Evolutionary conservation across 805 yeast species (phyloP).

Genomic region (Teunomyces tritomae): DNA sequence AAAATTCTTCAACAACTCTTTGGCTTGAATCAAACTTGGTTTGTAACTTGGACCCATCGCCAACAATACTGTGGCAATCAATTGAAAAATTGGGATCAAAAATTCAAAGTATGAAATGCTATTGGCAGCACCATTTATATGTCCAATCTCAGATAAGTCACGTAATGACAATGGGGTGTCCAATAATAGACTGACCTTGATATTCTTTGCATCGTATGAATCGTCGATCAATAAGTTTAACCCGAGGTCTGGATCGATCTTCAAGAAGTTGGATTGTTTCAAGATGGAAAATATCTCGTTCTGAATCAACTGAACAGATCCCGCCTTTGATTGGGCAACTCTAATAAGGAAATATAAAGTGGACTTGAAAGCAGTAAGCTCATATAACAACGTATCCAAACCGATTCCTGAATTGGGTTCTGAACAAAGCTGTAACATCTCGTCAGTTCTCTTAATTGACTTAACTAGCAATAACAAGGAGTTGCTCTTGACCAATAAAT

Average conservation of each 20-base stretch:
- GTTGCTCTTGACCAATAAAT: slow-evolving; percentile 61
- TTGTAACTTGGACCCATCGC: slow-evolving; percentile 77
- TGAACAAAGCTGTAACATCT: slow-evolving; percentile 43
- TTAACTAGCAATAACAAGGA: slow-evolving; percentile 63
- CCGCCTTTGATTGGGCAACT: slow-evolving; percentile 71
- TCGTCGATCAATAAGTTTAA: slow-evolving; percentile 47
- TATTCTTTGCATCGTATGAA: slow-evolving; percentile 19
- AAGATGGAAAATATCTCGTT: slow-evolving; percentile 68
- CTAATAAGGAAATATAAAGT: slow-evolving; percentile 66
- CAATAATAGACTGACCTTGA: slow-evolving; percentile 46
- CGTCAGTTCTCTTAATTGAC: slow-evolving; percentile 69
- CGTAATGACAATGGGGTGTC: slow-evolving; percentile 48
- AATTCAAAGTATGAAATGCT: slow-evolving; percentile 61
- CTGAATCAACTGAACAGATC: slow-evolving; percentile 75
- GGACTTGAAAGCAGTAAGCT: slow-evolving; percentile 73
- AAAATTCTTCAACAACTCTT: slow-evolving; percentile 49
- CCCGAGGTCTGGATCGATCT: slow-evolving; percentile 79
- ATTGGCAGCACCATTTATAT: slow-evolving; percentile 11
- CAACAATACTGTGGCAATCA: slow-evolving; percentile 62
- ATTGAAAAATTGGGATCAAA: slow-evolving; percentile 70
- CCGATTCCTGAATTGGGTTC: slow-evolving; percentile 33
- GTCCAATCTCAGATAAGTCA: slow-evolving; percentile 11
- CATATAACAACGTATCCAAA: slow-evolving; percentile 60
- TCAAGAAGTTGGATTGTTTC: slow-evolving; percentile 52
- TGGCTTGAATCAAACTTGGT: slow-evolving; percentile 53